Evolutionary conservation across 257 asterid species (phyloP).

Genomic region (Echium plantagineum): DNA sequence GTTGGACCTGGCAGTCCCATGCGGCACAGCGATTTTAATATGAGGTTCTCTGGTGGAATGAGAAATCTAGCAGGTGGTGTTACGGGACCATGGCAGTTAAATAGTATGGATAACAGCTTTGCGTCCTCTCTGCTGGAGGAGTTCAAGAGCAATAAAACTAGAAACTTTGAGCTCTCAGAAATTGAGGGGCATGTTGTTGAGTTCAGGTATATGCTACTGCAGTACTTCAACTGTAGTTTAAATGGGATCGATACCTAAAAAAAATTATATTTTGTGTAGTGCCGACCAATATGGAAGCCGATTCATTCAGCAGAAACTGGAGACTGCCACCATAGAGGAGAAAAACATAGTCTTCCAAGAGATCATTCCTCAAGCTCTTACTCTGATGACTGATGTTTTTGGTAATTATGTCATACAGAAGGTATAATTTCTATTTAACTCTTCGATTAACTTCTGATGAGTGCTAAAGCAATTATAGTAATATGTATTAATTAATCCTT

Average conservation of each 20-base stretch:
- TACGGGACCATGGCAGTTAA: slow-evolving; percentile 80
- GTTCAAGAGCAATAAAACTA: slow-evolving; percentile 87
- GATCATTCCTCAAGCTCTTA: slow-evolving; percentile 78
- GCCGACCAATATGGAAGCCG: slow-evolving; percentile 98
- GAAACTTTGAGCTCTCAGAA: slow-evolving; percentile 78
- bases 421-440: slow-evolving; percentile 29
- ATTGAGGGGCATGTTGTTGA: slow-evolving; percentile 93
- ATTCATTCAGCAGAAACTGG: slow-evolving; percentile 92
- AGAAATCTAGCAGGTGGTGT: slow-evolving; percentile 60
- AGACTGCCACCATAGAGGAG: slow-evolving; percentile 83
- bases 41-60: slow-evolving; percentile 57
- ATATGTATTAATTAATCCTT: background rate
- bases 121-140: slow-evolving; percentile 77
- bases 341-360: slow-evolving; percentile 86
- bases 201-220: slow-evolving; percentile 48
- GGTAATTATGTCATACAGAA: slow-evolving; percentile 94
- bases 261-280: slow-evolving; percentile 19
- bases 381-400: slow-evolving; percentile 86
- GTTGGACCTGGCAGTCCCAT: slow-evolving; percentile 79
- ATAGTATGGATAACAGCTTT: slow-evolving; percentile 52
- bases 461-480: background rate
- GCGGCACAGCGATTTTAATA: slow-evolving; percentile 61
- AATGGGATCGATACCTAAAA: too few species aligned
- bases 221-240: background rate
- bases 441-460: background rate